Percentiles rank a stretch among this genome's conserved stretches.
phyloP scores from a whole-genome alignment of 192 early-diverging fungal genomes.

The Podila horticola region DNA sequence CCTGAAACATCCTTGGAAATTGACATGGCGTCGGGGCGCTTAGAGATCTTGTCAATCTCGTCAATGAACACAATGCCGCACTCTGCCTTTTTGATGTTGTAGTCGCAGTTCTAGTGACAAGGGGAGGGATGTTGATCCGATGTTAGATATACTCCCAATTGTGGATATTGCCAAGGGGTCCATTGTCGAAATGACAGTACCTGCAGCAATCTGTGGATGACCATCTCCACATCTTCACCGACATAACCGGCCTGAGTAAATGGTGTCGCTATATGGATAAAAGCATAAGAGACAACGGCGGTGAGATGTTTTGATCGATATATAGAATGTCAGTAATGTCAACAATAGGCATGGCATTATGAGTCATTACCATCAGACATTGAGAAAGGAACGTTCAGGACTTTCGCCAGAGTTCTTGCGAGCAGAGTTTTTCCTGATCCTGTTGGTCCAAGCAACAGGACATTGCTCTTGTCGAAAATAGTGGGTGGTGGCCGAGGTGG shows the following conservation, averaged over 20 bases:
- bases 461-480: conserved; percentile 90
- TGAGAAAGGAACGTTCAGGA: conserved; percentile 88
- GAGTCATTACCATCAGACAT: conserved; percentile 75
- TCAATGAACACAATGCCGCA: conserved; percentile 93
- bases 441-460: conserved; percentile 86
- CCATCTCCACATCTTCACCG: conserved; percentile 90
- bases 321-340: too few relatives aligned
- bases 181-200: too few relatives aligned
- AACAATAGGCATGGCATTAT: too few relatives aligned
- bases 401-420: conserved; percentile 83
- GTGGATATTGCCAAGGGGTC: too few relatives aligned
- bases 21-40: conserved; percentile 76
- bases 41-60: conserved; percentile 92
- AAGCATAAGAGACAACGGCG: neutral
- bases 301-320: neutral
- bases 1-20: conserved; percentile 89
- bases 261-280: conserved; percentile 67
- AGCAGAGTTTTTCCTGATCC: conserved; percentile 90
- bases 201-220: conserved; percentile 86
- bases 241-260: conserved; percentile 93
- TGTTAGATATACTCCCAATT: too few relatives aligned
- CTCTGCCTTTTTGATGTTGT: conserved; percentile 86
- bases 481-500: conserved; percentile 52
- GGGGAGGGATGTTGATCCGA: neutral
- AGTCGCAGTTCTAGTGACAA: conserved; percentile 75